Evolutionary conservation across 257 asterid species (phyloP), one percentile per base, ranked within the genome.

Genomic region (Plectranthus barbatus): DNA sequence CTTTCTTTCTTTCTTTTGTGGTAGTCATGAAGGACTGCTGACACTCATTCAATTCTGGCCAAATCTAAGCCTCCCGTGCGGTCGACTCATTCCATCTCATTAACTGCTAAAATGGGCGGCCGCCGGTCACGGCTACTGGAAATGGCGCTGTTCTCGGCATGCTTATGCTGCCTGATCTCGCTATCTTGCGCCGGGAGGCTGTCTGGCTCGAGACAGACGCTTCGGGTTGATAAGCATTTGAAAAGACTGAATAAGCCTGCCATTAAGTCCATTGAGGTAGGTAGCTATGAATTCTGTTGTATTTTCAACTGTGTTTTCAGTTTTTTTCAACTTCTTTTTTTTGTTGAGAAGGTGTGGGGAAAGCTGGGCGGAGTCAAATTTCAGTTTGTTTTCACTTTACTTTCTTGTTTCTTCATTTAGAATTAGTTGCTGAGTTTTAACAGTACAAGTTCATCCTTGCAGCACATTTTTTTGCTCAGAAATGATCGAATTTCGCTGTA

Each of bases 231-330:
- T 62, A 85, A 77, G 72, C 96, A 88, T 74, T 80, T 86, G 84
- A 82, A 79, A 9, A 72, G 93, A 69, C 82, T 88, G 51, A 88
- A 88, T 69, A 88, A 88, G 63, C 80, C 88, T 67, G 77, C 95
- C 34, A 11, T 79, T 39, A 88, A 86, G 53, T 79, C 85, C 74
- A 86, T 88, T 76, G 71, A 86, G 93, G 31, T n/a, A 26, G 31
- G 96, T 86, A 42, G 13, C 20, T 13, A 0, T 34, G 9, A 34
- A 4, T 33, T 33, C 45, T 15, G 0, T 29, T 2, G 14, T 3
- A 29, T 2, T 31, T 1, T 14, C 31, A 2, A 29, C 6, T n/a
- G 3, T 33, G 3, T 54, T 26, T 31, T 9, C 20, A n/a, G 13
- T 17, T 56, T 56, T 34, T 34, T 6, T 4, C 15, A 8, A 3